Evolutionary conservation across 1,284 basidiomycete genomes (phyloP).

Genomic region (Naganishia sp.): DNA sequence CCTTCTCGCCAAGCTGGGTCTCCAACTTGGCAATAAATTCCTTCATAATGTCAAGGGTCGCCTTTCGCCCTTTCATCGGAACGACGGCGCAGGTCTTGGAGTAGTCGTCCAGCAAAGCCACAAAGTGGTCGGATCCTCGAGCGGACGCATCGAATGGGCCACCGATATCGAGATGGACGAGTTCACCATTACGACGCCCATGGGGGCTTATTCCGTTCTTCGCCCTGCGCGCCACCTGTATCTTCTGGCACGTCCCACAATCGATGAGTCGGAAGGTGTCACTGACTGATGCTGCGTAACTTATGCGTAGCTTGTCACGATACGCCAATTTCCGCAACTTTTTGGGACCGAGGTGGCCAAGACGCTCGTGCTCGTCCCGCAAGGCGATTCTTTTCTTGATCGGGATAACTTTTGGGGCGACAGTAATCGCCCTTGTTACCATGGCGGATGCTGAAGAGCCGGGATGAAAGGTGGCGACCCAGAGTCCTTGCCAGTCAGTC

Average conservation of each 20-base stretch:
- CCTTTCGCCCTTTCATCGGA: slow-evolving; percentile 45
- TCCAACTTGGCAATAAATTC: slow-evolving; percentile 45
- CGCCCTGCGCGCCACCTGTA: slow-evolving; percentile 14
- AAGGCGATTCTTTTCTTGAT: neutral
- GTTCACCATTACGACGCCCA: slow-evolving; percentile 30
- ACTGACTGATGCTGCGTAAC: neutral
- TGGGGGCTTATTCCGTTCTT: slow-evolving; percentile 8
- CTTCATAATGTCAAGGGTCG: slow-evolving; percentile 44
- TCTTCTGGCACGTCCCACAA: slow-evolving; percentile 29
- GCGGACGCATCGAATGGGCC: slow-evolving; percentile 44
- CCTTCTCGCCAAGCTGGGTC: slow-evolving; percentile 36
- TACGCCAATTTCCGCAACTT: neutral
- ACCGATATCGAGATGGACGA: slow-evolving; percentile 42
- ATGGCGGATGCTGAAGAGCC: neutral
- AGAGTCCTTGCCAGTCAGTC: neutral
- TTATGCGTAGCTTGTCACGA: slow-evolving; percentile 1
- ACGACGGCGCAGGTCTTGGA: slow-evolving; percentile 48
- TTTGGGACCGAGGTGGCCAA: neutral
- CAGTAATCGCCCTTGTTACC: neutral
- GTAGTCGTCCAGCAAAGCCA: slow-evolving; percentile 33
- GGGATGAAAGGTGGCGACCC: neutral
- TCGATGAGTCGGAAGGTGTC: slow-evolving; percentile 25
- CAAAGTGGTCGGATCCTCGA: slow-evolving; percentile 44
- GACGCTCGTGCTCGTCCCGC: neutral
- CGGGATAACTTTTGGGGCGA: too few species aligned